Evolutionary conservation across 2,329 filamentous ascomycete species (phyloP), one percentile per base, ranked within the genome.

Genomic region (Massarina eburnea): DNA sequence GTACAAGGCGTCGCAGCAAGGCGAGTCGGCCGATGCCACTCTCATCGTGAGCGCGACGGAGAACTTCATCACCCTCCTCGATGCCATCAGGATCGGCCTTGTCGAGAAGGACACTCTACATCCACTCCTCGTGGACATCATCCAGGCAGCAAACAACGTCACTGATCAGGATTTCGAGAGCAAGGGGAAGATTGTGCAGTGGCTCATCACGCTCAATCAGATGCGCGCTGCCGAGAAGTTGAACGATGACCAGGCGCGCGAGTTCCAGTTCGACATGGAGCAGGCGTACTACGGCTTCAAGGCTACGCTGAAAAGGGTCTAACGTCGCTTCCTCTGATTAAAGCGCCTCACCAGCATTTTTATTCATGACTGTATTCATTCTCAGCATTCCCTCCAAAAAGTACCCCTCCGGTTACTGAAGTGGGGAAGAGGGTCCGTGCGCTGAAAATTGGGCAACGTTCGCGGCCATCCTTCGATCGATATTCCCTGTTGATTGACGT

Each of bases 41-140:
- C 73, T 96, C 27, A 95, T 97, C 47, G 76, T 95, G 33, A 86
- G 92, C 54, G 94, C 94, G 1, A 97, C 92, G 1, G 91, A 99
- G 71, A 95, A 96, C 69, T 99, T 99, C 70, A 99, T 99, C 71
- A 99, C 94, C 0, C 92, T 99, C 66, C 81, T 99, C 41, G 94
- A 99, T 67, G 95, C 94, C 14, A 80, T 99, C 59, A 91, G 91
- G 67, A 83, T 99, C 43, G 91, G 92, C 35, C 83, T 97, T 62
- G 79, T 95, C 9, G 92, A 92, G 38, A 99, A 99, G 67, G 92
- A 97, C 70, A 91, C 94, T 52, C 77, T 99, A n/a, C 95, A 99
- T 66, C 94, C 94, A 3, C 77, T 99, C 17, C 80, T 99, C 2
- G 92, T 91, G 1, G 94, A 97, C 60, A 90, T 96, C 15, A 99